Base-by-base conservation (phyloP, 305 asterid species). In the Solanum hybrid region DNA sequence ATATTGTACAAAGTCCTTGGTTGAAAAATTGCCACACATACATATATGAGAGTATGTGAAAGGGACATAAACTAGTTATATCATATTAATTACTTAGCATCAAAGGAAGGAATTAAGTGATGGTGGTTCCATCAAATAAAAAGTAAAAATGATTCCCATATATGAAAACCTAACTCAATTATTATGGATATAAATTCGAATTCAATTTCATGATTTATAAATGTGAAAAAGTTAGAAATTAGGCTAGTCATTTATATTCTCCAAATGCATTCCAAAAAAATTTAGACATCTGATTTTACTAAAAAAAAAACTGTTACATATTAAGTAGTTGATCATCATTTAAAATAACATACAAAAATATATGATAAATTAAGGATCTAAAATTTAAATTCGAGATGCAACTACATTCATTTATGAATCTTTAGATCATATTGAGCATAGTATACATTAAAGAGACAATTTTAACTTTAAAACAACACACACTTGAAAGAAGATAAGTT, bases 11-110 rank as follows among this genome's bases (percentile, higher is more conserved):
- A 82, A 51, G 87, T 18, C 39, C 3, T 46, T 84, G 87, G 40
- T 84, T 46, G 40, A 46, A 46, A 84, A 42, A 46, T 4, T 46
- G 20, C 40, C 87, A 46, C 40, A 46, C 61, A 84, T 51, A 46
- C 87, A 51, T 82, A 10, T 3, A 84, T 6, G 5, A 51, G 16
- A 46, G 11, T 31, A 51, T 51, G 85, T 78, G 88, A 84, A 29
- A 84, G 74, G 42, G 88, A 84, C 88, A 29, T 7, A 84, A 84
- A 51, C 22, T 84, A 51, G 8, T 24, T 51, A 51, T 2, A 12
- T 11, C 40, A 31, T 12, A 29, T 46, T 84, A 80, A 84, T 84
- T 46, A 84, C 88, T 84, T 84, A 84, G 71, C 40, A 84, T 51
- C 13, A 84, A 84, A 84, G 88, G 42, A 51, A 51, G 7, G 39